A percentile compares a stretch with the other conserved stretches of the same genome.
phyloP scores from a whole-genome alignment of 371 early-diverging fungal genomes.

The Massospora cicadina region DNA sequence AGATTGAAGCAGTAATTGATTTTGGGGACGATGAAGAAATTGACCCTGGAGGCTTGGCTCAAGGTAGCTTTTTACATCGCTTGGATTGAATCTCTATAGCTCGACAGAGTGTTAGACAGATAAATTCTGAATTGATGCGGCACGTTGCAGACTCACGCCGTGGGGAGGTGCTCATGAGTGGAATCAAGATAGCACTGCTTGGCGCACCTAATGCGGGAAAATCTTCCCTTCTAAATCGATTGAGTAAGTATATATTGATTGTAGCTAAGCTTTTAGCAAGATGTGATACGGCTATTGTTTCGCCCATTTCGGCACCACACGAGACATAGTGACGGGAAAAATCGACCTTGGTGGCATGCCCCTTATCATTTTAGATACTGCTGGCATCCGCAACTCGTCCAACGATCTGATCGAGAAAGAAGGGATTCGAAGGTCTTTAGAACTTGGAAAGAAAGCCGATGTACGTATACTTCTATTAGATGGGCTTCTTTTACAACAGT shows the following conservation, averaged over 20 bases:
- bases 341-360: slow-evolving; percentile 60
- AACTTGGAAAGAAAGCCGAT: slow-evolving; percentile 5
- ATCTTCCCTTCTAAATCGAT: slow-evolving; percentile 47
- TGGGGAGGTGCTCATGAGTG: slow-evolving; percentile 54
- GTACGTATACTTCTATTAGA: slow-evolving; percentile 1
- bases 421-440: slow-evolving; percentile 45
- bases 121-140: slow-evolving; percentile 19
- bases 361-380: slow-evolving; percentile 54
- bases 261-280: slow-evolving; percentile 24
- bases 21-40: slow-evolving; percentile 72
- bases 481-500: not conserved
- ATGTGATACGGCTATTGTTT: slow-evolving; percentile 64
- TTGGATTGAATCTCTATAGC: slow-evolving; percentile 11
- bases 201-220: slow-evolving; percentile 77
- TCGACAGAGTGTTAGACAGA: slow-evolving; percentile 12
- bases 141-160: slow-evolving; percentile 45
- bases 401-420: slow-evolving; percentile 48
- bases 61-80: slow-evolving; percentile 18
- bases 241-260: slow-evolving; percentile 22
- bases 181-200: slow-evolving; percentile 49
- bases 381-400: slow-evolving; percentile 40
- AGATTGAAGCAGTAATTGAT: slow-evolving; percentile 59
- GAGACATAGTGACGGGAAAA: slow-evolving; percentile 58
- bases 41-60: slow-evolving; percentile 42
- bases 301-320: slow-evolving; percentile 57